A percentile compares a stretch with the other conserved stretches of the same genome.
Evolutionary conservation across 1,139 yeast species (phyloP).

Genomic region (Arxiozyma bovina): DNA sequence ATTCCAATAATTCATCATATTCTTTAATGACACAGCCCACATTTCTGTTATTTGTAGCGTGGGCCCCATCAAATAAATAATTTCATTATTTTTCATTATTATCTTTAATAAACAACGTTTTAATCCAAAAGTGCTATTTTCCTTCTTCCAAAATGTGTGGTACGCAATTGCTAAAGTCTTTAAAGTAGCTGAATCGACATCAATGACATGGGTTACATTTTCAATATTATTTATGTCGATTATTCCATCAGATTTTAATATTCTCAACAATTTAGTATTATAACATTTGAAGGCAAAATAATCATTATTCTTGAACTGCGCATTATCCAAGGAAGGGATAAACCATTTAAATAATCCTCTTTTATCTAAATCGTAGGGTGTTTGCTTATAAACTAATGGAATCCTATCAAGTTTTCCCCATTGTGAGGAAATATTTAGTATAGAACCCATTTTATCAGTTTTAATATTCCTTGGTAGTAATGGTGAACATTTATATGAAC

Average conservation of each 20-base stretch:
- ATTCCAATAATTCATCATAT: slow-evolving; percentile 53
- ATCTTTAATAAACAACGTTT: slow-evolving; percentile 16
- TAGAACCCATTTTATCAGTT: slow-evolving; percentile 26
- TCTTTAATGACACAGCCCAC: slow-evolving; percentile 52
- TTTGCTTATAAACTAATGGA: slow-evolving; percentile 38
- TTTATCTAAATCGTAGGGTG: slow-evolving; percentile 44
- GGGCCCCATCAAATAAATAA: slow-evolving; percentile 52
- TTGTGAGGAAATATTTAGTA: slow-evolving; percentile 18
- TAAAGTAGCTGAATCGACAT: slow-evolving; percentile 24
- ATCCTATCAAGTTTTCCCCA: slow-evolving; percentile 22
- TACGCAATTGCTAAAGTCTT: too few relatives aligned
- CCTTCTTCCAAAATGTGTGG: slow-evolving; percentile 36
- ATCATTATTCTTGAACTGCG: slow-evolving; percentile 46
- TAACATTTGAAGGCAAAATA: slow-evolving; percentile 50
- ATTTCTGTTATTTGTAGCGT: slow-evolving; percentile 42
- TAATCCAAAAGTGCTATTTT: slow-evolving; percentile 10
- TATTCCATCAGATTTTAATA: slow-evolving; percentile 52
- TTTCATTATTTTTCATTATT: slow-evolving; percentile 39
- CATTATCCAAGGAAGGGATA: slow-evolving; percentile 28
- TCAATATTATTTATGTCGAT: slow-evolving; percentile 49
- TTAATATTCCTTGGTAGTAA: slow-evolving; percentile 40
- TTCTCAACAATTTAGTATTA: slow-evolving; percentile 49
- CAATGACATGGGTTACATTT: slow-evolving; percentile 22
- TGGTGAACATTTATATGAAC: slow-evolving; percentile 51
- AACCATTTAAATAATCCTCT: slow-evolving; percentile 58